These are phyloP conservation scores for Arachnomyces sp. DNA, from an alignment of 2,329 filamentous ascomycete genomes.

Conservation along the genomic window DNA sequence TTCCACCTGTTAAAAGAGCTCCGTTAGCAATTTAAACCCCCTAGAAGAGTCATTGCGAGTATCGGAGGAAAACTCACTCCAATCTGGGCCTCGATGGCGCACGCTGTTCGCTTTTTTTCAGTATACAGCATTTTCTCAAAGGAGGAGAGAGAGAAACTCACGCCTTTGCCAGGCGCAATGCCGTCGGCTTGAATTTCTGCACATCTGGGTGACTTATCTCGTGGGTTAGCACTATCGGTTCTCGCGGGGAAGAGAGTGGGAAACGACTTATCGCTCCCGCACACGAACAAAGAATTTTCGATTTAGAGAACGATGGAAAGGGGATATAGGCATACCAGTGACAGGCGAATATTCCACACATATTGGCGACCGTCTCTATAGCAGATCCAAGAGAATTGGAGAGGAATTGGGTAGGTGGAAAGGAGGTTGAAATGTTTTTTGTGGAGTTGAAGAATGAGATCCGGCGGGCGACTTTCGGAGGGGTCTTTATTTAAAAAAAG, in stretches of 20 bases:
- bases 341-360: slow-evolving; percentile 98
- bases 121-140: slow-evolving; percentile 6
- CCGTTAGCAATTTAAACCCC: slow-evolving; percentile 1
- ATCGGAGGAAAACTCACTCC: slow-evolving; percentile 62
- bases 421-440: neutral
- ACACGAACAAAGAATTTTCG: neutral
- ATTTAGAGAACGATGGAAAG: slow-evolving; percentile 7
- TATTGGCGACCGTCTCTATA: slow-evolving; percentile 44
- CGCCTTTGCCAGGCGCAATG: slow-evolving; percentile 89
- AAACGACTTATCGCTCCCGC: neutral
- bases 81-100: slow-evolving; percentile 94
- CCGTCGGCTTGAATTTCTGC: slow-evolving; percentile 90
- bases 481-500: slow-evolving; percentile 5
- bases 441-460: neutral
- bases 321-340: slow-evolving; percentile 59
- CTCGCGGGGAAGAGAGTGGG: neutral
- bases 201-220: slow-evolving; percentile 72
- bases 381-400: neutral
- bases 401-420: neutral
- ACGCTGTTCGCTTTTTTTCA: slow-evolving; percentile 53
- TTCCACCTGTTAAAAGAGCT: slow-evolving; percentile 59
- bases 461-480: neutral
- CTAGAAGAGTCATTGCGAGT: neutral
- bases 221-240: neutral
- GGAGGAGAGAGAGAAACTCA: slow-evolving; percentile 44